Evolutionary conservation across 2,329 filamentous ascomycete genomes (phyloP), one percentile per base, ranked within the genome.

Genomic region (Fusarium sacchari): DNA sequence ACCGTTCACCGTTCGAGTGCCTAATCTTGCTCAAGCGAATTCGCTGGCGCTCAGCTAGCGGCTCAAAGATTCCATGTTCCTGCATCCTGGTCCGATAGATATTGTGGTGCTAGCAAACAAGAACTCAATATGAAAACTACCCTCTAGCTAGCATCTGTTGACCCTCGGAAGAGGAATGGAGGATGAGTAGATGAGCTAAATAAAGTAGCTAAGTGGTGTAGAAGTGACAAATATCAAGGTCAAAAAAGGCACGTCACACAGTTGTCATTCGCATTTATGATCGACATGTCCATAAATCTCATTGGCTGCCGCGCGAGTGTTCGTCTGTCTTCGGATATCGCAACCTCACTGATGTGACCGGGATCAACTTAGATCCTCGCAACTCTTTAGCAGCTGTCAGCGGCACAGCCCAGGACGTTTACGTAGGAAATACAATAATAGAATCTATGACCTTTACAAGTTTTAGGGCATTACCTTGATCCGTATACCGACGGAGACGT

Each of bases 51-150:
- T 34, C 57, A 57, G 34, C 50, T 60, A 62, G 60, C 43, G 67
- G 65, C 63, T 56, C 36, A 30, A 56, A 37, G 59, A 46, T 60
- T 44, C 60, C 62, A 52, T 55, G 75, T 74, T 74, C 75, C 71
- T 77, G 75, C 75, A 71, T 77, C 49, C 42, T 55, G 47, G 60
- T 37, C 46, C 56, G 53, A 44, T 52, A 55, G 53, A 44, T 52
- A 55, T 64, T 44, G 60, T 47, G 64, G 57, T 46, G 42, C 43
- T 58, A 53, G 44, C 24, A 68, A 52, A 43, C 28, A 47, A 43
- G 57, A 61, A 57, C 60, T 39, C 20, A 55, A 47, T 57, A 28
- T 73, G 28, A 40, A 50, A 50, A 52, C 24, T 60, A 30, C 57
- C 39, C 28, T 36, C 24, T 22, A 28, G 34, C 22, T 12, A 39